phyloP scores from a whole-genome alignment of 306 rosid species.

The Begonia fuchsioides region DNA sequence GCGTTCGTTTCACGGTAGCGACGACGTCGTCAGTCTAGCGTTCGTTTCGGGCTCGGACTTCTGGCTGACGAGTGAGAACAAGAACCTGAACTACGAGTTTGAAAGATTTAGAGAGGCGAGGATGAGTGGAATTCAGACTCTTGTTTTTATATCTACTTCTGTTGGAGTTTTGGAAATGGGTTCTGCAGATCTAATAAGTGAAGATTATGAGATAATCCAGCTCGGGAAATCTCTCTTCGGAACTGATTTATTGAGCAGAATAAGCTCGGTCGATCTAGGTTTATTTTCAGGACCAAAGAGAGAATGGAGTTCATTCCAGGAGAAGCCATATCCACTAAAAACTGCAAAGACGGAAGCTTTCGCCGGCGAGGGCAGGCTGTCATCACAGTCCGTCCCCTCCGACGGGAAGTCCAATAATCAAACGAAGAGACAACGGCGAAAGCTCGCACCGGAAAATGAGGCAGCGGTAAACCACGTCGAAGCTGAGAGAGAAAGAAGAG shows the following conservation, averaged over 20 bases:
- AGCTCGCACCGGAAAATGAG: no score
- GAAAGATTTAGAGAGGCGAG: conserved; percentile 68
- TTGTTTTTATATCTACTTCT: conserved; percentile 52
- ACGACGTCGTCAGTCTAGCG: no score
- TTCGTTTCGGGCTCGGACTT: no score
- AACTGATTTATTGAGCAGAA: conserved; percentile 12
- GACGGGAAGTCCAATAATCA: no score
- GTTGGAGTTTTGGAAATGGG: conserved; percentile 58
- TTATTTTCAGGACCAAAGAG: conserved; percentile 19
- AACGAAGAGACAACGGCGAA: no score
- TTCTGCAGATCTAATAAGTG: conserved; percentile 30
- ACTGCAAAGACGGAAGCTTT: no score
- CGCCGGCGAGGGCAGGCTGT: no score
- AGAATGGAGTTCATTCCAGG: conserved; percentile 11
- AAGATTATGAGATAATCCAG: conserved; percentile 45
- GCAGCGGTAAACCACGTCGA: background rate
- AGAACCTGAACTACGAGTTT: conserved; percentile 10
- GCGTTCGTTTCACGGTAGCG: no score
- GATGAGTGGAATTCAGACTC: conserved; percentile 52
- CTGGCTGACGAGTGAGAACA: no score
- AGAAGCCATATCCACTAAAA: no score
- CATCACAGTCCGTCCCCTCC: no score
- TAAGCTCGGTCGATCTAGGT: conserved; percentile 35
- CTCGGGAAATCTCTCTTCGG: conserved; percentile 42
- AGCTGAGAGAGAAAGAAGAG: background rate